Percentiles rank a stretch among this genome's conserved stretches.
Conservation (phyloP, 2,329 filamentous ascomycete species). For the Penicillium glabrum region DNA sequence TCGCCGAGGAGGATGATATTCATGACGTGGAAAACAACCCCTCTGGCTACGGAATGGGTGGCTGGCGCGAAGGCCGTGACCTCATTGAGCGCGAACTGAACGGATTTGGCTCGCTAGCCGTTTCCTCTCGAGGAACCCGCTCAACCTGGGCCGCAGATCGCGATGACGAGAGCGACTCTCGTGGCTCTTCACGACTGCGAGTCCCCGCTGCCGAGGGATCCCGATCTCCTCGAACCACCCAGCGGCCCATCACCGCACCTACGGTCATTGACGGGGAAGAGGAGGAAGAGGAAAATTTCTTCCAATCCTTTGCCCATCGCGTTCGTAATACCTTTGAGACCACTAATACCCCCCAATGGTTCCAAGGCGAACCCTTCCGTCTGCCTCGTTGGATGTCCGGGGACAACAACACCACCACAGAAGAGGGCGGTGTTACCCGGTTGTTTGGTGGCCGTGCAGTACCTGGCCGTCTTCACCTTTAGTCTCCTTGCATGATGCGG, state of each 20-base stretch:
- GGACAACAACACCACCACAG: slow-evolving; percentile 45
- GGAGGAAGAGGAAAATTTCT: slow-evolving; percentile 76
- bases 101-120: slow-evolving; percentile 53
- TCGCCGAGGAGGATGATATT: slow-evolving; percentile 70
- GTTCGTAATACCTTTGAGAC: slow-evolving; percentile 91
- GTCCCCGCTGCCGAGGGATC: slow-evolving; percentile 32
- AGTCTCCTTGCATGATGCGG: slow-evolving; percentile 6
- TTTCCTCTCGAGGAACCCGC: slow-evolving; percentile 35
- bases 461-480: slow-evolving; percentile 34
- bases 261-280: slow-evolving; percentile 56
- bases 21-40: slow-evolving; percentile 61
- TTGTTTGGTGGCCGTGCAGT: slow-evolving; percentile 42
- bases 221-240: slow-evolving; percentile 27
- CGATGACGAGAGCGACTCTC: slow-evolving; percentile 22
- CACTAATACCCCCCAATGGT: slow-evolving; percentile 77
- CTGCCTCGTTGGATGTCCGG: slow-evolving; percentile 79
- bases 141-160: slow-evolving; percentile 29
- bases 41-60: slow-evolving; percentile 70
- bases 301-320: slow-evolving; percentile 77
- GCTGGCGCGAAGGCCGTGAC: slow-evolving; percentile 88
- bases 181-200: slow-evolving; percentile 33
- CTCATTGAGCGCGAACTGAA: slow-evolving; percentile 84
- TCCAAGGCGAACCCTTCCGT: slow-evolving; percentile 71
- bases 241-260: slow-evolving; percentile 34
- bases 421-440: slow-evolving; percentile 33